Evolutionary conservation across 2,329 filamentous ascomycete species (phyloP).

Genomic region (Fonsecaea nubica): DNA sequence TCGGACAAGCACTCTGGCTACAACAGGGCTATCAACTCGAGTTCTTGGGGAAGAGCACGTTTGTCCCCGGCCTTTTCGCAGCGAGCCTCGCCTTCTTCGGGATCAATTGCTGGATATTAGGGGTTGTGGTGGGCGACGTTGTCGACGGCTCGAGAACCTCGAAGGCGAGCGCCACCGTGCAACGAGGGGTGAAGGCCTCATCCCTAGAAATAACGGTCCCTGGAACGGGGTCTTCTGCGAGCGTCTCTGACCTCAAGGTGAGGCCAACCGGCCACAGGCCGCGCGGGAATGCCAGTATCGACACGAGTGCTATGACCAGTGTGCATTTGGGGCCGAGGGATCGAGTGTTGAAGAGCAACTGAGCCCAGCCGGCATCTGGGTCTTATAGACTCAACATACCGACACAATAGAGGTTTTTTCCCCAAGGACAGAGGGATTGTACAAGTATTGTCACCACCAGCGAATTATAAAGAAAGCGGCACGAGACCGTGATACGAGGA

Average conservation of each 20-base stretch:
- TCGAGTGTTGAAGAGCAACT: slow-evolving; percentile 33
- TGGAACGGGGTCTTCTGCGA: neutral
- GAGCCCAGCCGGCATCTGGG: neutral
- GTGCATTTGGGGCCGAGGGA: slow-evolving; percentile 32
- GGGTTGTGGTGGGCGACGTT: slow-evolving; percentile 74
- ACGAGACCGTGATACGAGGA: neutral
- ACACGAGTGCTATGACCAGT: slow-evolving; percentile 30
- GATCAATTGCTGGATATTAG: slow-evolving; percentile 86
- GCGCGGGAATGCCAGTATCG: slow-evolving; percentile 19
- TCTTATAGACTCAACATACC: neutral
- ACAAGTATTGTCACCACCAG: neutral
- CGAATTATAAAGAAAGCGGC: neutral
- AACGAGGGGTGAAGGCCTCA: neutral
- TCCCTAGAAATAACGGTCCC: neutral
- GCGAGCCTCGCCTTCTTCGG: slow-evolving; percentile 80
- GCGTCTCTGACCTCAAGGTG: neutral
- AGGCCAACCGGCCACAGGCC: slow-evolving; percentile 2
- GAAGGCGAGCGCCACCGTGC: neutral
- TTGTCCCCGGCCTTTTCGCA: slow-evolving; percentile 81
- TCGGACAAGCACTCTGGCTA: slow-evolving; percentile 69
- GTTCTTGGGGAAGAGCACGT: slow-evolving; percentile 81
- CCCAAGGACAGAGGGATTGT: neutral
- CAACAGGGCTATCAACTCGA: slow-evolving; percentile 78
- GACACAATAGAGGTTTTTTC: neutral
- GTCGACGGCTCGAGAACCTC: slow-evolving; percentile 2